Conservation (phyloP, 108 stramenopile species). For the Epipyxis sp. region DNA sequence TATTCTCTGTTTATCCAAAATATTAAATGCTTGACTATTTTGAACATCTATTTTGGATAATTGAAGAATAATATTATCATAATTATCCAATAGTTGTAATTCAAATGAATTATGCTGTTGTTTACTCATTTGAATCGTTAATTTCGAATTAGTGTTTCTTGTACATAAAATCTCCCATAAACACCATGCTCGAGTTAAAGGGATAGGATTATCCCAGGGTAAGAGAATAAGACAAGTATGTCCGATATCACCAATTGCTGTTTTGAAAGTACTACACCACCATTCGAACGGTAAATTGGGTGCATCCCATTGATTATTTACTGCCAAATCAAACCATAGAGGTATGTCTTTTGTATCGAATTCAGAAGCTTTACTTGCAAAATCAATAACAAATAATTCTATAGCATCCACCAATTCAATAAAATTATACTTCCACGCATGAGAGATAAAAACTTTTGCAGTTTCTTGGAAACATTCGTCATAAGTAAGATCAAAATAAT, state of each 20-base stretch:
- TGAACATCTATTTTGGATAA: not conserved
- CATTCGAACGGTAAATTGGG: slow-evolving; percentile 8
- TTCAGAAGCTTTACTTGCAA: too few relatives aligned
- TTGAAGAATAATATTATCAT: not conserved
- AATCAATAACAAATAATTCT: not conserved
- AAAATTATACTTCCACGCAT: slow-evolving; percentile 27
- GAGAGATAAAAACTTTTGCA: slow-evolving; percentile 21
- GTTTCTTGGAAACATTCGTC: not conserved
- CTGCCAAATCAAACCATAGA: slow-evolving; percentile 5
- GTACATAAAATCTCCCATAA: not conserved
- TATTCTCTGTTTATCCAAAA: not conserved
- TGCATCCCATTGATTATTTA: not conserved
- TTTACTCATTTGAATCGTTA: slow-evolving; percentile 6
- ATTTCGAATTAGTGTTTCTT: not conserved
- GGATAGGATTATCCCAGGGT: slow-evolving; percentile 25
- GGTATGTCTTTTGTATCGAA: not conserved
- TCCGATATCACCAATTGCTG: not conserved
- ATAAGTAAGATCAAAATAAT: not conserved
- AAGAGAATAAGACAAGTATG: not conserved
- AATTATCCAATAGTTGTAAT: not conserved
- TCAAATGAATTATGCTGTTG: too few relatives aligned
- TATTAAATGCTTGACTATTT: not conserved
- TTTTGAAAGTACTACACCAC: slow-evolving; percentile 21
- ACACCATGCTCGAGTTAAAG: slow-evolving; percentile 18
- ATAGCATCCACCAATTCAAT: slow-evolving; percentile 5